These are phyloP conservation scores for Echria macrotheca DNA, from an alignment of 495 filamentous ascomycete genomes.

Conservation along the genomic window DNA sequence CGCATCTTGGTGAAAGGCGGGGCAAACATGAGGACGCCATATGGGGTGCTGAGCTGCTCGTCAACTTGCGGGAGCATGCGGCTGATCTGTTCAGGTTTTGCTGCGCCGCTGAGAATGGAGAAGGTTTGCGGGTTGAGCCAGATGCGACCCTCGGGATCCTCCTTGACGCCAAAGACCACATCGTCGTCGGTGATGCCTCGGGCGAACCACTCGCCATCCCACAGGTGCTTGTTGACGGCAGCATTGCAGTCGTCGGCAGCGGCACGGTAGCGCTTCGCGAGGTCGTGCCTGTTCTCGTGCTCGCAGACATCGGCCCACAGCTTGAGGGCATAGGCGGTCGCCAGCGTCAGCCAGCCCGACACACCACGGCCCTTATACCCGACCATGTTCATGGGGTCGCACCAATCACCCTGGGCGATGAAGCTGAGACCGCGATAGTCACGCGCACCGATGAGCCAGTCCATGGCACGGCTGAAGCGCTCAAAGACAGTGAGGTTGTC, in stretches of 20 bases:
- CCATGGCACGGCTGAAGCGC: conserved; percentile 49
- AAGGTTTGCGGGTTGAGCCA: conserved; percentile 54
- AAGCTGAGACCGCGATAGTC: conserved; percentile 51
- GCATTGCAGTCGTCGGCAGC: conserved; percentile 44
- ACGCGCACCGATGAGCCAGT: conserved; percentile 45
- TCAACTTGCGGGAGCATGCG: conserved; percentile 47
- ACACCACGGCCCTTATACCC: conserved; percentile 52
- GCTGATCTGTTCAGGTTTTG: conserved; percentile 34
- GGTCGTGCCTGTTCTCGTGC: conserved; percentile 33
- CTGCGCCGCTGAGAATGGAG: conserved; percentile 49
- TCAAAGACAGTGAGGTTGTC: conserved; percentile 47
- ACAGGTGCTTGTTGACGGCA: conserved; percentile 47
- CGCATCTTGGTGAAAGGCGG: conserved; percentile 50
- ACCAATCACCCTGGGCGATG: conserved; percentile 55
- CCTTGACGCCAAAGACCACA: conserved; percentile 45
- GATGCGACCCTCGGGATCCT: conserved; percentile 48
- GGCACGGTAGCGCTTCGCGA: conserved; percentile 38
- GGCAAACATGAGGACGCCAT: conserved; percentile 49
- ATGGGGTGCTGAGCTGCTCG: conserved; percentile 46
- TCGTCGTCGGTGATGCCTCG: conserved; percentile 53
- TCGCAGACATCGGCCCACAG: conserved; percentile 49
- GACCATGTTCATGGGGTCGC: conserved; percentile 57
- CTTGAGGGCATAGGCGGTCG: conserved; percentile 45
- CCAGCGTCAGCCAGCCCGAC: conserved; percentile 53
- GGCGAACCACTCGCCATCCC: conserved; percentile 52